Base-by-base conservation (phyloP, 345 rosid genomes). In the Mallotus nudiflorus region DNA sequence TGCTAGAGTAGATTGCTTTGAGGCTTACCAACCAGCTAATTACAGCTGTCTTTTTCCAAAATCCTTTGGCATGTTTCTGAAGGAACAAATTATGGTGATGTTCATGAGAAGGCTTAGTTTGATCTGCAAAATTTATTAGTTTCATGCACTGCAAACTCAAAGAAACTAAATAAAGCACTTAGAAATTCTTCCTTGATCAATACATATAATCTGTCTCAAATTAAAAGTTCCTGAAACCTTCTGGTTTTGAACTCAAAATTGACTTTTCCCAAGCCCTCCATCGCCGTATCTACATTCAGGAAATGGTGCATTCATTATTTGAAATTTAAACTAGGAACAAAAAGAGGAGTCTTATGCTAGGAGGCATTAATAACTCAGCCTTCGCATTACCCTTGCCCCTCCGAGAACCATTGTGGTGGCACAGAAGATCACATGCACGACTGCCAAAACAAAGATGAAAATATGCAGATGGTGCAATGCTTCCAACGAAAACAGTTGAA, bases 401-500 rank as follows among this genome's bases (percentile, higher is more conserved):
- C 91, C 96, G 53, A 93, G 94, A 80, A 88, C 73, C 91, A 89
- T 87, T 7, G 96, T 93, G 28, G 81, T 66, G 56, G 68, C 92
- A 42, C 98, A 93, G 80, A 89, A 93, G 73, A 88, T 71, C 40
- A 84, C 92, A 44, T 93, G 98, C 56, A 90, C 85, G 55, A 93
- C 81, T 20, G 98, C 98, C 78, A 93, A 45, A 13, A 89, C 97
- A 69, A 93, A 93, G 75, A 93, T 85, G 69, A 91, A 91, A 55
- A 88, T 91, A 77, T 94, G 98, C 57, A 93, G 88, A 54, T 93
- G 91, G 79, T 93, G 94, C 61, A 93, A 66, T 9, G 94, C 96
- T 81, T 93, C 97, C 79, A 84, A 22, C 11, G 97, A 82, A 62
- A 93, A 59, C 54, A 89, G 57, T 1, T 89, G 92, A 75, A 76